These are phyloP conservation scores for Suhomyces panamericanus DNA, from an alignment of 1,139 yeast genomes.

Conservation along the genomic window DNA sequence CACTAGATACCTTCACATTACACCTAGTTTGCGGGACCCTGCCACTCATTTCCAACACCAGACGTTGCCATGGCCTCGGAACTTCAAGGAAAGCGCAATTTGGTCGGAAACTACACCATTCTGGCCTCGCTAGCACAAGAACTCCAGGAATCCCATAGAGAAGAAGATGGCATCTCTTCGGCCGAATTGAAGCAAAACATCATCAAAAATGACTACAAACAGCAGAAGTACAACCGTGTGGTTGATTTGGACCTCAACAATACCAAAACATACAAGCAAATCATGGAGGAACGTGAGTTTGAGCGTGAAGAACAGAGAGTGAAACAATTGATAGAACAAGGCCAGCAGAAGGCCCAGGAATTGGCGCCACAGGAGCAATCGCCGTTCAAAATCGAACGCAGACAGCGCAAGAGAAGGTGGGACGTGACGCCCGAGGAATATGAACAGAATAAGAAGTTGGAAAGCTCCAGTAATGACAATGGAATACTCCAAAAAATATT, in stretches of 20 bases:
- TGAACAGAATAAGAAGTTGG: slow-evolving; percentile 15
- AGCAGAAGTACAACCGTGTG: slow-evolving; percentile 26
- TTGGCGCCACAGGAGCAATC: slow-evolving; percentile 15
- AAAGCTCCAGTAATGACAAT: slow-evolving; percentile 3
- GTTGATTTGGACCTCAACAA: slow-evolving; percentile 26
- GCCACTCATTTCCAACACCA: no score
- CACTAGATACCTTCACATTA: no score
- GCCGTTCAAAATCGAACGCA: slow-evolving; percentile 19
- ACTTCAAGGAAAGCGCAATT: slow-evolving; percentile 17
- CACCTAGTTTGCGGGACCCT: no score
- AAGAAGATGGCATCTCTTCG: slow-evolving; percentile 32
- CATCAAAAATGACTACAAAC: slow-evolving; percentile 20
- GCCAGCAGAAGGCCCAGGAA: slow-evolving; percentile 20
- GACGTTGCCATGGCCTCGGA: slow-evolving; percentile 3
- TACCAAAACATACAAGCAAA: slow-evolving; percentile 33
- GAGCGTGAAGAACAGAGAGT: slow-evolving; percentile 34
- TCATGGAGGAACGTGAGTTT: slow-evolving; percentile 36
- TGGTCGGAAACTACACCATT: slow-evolving; percentile 35
- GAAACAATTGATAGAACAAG: slow-evolving; percentile 18
- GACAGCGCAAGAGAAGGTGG: slow-evolving; percentile 26
- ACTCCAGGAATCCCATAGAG: slow-evolving; percentile 33
- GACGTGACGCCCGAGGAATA: slow-evolving; percentile 39
- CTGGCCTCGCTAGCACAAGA: slow-evolving; percentile 30
- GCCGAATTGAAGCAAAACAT: slow-evolving; percentile 23
- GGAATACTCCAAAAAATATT: slow-evolving; percentile 3